Conservation (phyloP, 768 basidiomycete genomes). For the Favolaschia claudopus region DNA sequence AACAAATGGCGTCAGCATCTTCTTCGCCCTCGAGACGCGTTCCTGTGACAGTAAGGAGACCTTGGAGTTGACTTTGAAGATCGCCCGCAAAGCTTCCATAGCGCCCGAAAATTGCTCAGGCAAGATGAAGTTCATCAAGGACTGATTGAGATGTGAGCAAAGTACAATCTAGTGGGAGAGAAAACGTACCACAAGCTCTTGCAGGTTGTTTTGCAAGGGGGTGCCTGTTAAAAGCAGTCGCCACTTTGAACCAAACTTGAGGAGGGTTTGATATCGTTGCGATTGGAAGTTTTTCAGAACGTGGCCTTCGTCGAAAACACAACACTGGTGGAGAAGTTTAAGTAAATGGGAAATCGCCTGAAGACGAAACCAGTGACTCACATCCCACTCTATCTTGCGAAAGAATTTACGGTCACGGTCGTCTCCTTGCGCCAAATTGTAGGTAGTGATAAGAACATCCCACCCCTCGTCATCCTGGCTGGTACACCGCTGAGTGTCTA, state of each 20-base stretch:
- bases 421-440: constrained; percentile 91
- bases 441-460: constrained; percentile 96
- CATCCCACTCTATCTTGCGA: constrained; percentile 90
- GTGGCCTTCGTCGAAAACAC: constrained; percentile 97
- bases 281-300: constrained; percentile 97
- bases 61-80: constrained; percentile 95
- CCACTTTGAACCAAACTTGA: constrained; percentile 90
- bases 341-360: not conserved
- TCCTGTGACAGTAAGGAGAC: constrained; percentile 89
- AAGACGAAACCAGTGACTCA: constrained; percentile 49
- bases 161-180: not conserved
- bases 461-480: constrained; percentile 67
- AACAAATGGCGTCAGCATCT: constrained; percentile 99
- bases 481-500: constrained; percentile 60
- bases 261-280: constrained; percentile 90
- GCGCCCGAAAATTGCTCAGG: constrained; percentile 86
- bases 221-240: constrained; percentile 93
- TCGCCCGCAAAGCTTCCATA: constrained; percentile 83
- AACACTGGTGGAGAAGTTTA: constrained; percentile 60
- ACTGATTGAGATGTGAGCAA: constrained; percentile 57
- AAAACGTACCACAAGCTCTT: constrained; percentile 82
- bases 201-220: constrained; percentile 90
- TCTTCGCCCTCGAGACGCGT: constrained; percentile 93
- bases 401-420: constrained; percentile 94
- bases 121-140: constrained; percentile 96